These are phyloP conservation scores for Edaphochlamys debaryana DNA, from an alignment of 139 green algal genomes.

Conservation along the genomic window DNA sequence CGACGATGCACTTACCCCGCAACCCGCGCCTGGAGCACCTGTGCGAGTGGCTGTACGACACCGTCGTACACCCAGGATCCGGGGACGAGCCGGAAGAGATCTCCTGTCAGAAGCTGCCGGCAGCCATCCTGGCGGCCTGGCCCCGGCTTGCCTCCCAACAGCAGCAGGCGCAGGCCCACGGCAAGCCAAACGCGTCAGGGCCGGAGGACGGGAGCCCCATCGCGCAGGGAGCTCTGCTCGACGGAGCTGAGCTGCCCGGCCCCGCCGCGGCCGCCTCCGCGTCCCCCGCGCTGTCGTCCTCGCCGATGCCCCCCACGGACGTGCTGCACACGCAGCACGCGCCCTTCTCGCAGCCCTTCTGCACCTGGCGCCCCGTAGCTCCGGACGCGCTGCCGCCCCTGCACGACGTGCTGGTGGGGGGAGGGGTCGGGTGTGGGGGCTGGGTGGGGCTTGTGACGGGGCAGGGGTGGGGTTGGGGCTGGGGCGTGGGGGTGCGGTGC, in stretches of 20 bases:
- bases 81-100: slow-evolving; percentile 29
- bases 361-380: slow-evolving; percentile 24
- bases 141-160: background rate
- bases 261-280: background rate
- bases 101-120: slow-evolving; percentile 25
- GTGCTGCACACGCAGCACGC: slow-evolving; percentile 28
- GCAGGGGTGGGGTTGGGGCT: background rate
- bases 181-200: background rate
- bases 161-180: background rate
- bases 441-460: background rate
- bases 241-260: too few relatives aligned
- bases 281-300: background rate
- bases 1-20: background rate
- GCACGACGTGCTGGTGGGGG: slow-evolving; percentile 26
- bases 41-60: slow-evolving; percentile 35
- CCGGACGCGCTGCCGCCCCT: slow-evolving; percentile 33
- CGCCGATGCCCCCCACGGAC: slow-evolving; percentile 13
- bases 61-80: slow-evolving; percentile 1
- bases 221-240: too few relatives aligned
- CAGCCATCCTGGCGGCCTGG: slow-evolving; percentile 27
- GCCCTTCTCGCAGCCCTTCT: slow-evolving; percentile 25
- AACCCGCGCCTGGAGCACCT: slow-evolving; percentile 30
- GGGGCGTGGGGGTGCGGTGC: background rate
- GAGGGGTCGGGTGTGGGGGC: too few relatives aligned
- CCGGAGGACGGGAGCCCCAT: too few relatives aligned